These are phyloP conservation scores for Deuterostichococcus epilithicus DNA, from an alignment of 139 green algal genomes.

Conservation along the genomic window DNA sequence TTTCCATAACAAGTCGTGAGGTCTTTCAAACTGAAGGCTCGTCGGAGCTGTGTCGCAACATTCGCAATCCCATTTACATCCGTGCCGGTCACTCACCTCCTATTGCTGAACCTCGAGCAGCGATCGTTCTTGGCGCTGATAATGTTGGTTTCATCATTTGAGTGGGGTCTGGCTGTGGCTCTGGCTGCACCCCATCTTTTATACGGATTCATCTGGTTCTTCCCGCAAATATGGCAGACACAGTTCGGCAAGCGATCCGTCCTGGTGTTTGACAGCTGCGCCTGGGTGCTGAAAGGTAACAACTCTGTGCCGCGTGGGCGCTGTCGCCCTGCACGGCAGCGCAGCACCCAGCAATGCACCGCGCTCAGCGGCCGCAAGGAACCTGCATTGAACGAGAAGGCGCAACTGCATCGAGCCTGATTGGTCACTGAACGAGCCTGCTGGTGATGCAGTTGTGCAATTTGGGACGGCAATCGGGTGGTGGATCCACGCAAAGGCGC, in stretches of 20 bases:
- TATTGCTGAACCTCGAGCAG: too few species aligned
- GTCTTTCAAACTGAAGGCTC: too few species aligned
- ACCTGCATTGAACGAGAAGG: too few species aligned
- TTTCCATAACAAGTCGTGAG: too few species aligned
- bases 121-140: too few species aligned
- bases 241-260: slow-evolving; percentile 44
- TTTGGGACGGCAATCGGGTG: slow-evolving; percentile 13
- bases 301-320: too few species aligned
- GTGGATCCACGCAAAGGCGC: neutral
- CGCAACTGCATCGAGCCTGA: neutral
- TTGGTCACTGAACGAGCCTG: neutral
- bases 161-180: neutral
- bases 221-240: slow-evolving; percentile 33
- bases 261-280: slow-evolving; percentile 41
- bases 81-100: too few species aligned
- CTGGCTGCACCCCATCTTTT: slow-evolving; percentile 61
- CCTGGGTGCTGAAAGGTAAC: slow-evolving; percentile 54
- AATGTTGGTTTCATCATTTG: too few species aligned
- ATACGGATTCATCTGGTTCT: slow-evolving; percentile 70
- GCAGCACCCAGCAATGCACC: too few species aligned
- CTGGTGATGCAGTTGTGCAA: slow-evolving; percentile 37
- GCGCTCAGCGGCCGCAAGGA: neutral
- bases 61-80: too few species aligned
- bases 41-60: too few species aligned
- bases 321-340: too few species aligned